Base-by-base conservation (phyloP, 345 rosid species). In the Clausena lansium region DNA sequence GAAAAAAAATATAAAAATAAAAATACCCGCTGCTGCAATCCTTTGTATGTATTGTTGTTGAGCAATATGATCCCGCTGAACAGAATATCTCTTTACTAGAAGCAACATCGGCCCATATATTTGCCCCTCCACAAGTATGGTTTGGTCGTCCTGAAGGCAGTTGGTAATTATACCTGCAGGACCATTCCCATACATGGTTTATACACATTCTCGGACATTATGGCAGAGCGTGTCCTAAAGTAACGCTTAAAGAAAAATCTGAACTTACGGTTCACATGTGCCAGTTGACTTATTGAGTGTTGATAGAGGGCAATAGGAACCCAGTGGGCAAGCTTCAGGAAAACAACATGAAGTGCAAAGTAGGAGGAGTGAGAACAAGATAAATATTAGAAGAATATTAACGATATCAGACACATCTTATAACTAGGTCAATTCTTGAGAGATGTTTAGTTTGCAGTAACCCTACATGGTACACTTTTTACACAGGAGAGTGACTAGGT, bases 71-170 rank as follows among this genome's bases (percentile, higher is more conserved):
- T 76, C 94, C 93, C 0, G 85, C 86, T 6, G 94, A 82, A 85
- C 94, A 96, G 89, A 96, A 96, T 19, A 94, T 83, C 81, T 96
- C 97, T 39, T 84, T 41, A 76, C 97, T 87, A 59, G 84, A 83
- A 66, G 45, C 78, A 67, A 92, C 81, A 86, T 94, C 97, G 1
- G 97, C 94, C 99, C 99, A 96, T 71, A 90, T 78, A 76, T 96
- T 88, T 79, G 99, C 98, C 68, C 98, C 98, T 76, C 99, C 98
- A 80, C 99, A 96, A 33, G 94, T 88, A 81, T 91, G 97, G 86
- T 89, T 88, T 65, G 88, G 85, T 80, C 67, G 15, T 77, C 90
- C 95, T n/a, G 91, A 85, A 77, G 97, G 95, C 47, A 89, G 82
- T 64, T 92, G 99, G 84, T 96, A 96, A 75, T 78, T 77, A 63